Evolutionary conservation across 495 filamentous ascomycete genomes (phyloP), one percentile per base, ranked within the genome.

Genomic region (Penicillium longicatenatum): DNA sequence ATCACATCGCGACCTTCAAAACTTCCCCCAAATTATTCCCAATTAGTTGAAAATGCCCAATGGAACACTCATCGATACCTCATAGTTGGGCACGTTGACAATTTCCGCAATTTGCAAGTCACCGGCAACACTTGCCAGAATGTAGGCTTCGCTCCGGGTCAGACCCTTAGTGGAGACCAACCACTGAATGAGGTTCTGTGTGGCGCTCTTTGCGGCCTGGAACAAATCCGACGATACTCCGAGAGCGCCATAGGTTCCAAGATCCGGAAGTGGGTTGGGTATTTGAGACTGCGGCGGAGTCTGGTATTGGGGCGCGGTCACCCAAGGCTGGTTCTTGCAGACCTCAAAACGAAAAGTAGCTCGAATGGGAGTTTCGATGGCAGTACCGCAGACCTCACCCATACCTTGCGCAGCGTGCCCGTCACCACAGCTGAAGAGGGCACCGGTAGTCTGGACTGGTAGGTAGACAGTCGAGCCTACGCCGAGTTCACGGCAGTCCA

Each of bases 361-460:
- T 41, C 70, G 68, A 66, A 82, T 77, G 16, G 75, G 75, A 20
- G 78, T 81, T 69, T 82, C 79, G 63, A 82, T 82, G 49, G 79
- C 79, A 29, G 78, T 80, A 22, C 79, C 79, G 55, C 79, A 82
- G 35, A 80, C 77, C 58, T 82, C 79, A 21, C 79, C 79, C 52
- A 79, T 75, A n/a, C 79, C 79, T 57, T 82, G 78, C 0, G 79
- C 78, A 6, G 79, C 79, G 50, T 82, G 79, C n/a, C 79, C 79
- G 52, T 82, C 79, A 35, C 79, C 79, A 57, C 78, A 81, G 65
- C 75, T 78, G 62, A 82, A 81, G 8, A 80, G 65, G 8, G 77
- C 79, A n/a, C 79, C 79, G 30, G 65, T 57, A 0, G 76, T 77
- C 48, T 79, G 73, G 1, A 82, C 73, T 16, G 79, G 78, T 0